A percentile compares a stretch with the other conserved stretches of the same genome.
Evolutionary conservation across 805 yeast genomes (phyloP).

Genomic region (Candida morakotiae): DNA sequence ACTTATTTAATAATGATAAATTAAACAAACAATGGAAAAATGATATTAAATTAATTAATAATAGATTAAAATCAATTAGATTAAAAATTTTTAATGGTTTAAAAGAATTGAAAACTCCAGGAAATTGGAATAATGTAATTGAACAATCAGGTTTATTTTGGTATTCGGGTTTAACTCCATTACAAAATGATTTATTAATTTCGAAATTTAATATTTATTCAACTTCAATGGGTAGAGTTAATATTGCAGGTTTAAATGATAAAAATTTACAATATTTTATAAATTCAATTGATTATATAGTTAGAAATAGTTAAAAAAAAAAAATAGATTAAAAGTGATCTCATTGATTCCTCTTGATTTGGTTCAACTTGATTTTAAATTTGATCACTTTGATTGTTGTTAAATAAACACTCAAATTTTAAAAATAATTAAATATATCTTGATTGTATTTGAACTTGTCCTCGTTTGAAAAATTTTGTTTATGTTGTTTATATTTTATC

Average conservation of each 20-base stretch:
- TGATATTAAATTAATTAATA: conserved; percentile 28
- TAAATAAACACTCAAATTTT: no score
- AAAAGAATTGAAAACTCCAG: conserved; percentile 36
- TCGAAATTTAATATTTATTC: conserved; percentile 36
- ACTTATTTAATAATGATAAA: conserved; percentile 21
- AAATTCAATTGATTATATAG: conserved; percentile 32
- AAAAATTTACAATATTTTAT: conserved; percentile 36
- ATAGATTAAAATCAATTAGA: conserved; percentile 31
- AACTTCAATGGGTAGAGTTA: conserved; percentile 38
- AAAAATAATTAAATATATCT: no score
- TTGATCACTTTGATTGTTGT: no score
- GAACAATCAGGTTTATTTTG: conserved; percentile 42
- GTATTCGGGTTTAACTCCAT: conserved; percentile 36
- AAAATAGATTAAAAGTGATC: no score
- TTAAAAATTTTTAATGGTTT: conserved; percentile 23
- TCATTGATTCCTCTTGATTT: no score
- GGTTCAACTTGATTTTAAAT: no score
- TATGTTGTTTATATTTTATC: no score
- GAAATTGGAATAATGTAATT: conserved; percentile 36
- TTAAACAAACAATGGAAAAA: conserved; percentile 29
- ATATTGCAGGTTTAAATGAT: conserved; percentile 41
- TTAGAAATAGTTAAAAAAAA: conserved; percentile 17
- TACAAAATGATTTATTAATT: conserved; percentile 28
- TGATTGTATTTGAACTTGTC: no score
- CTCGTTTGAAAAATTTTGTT: no score